Percentiles rank a stretch among this genome's conserved stretches.
phyloP scores from a whole-genome alignment of 495 filamentous ascomycete genomes.

The Aspergillus bertholletiae region DNA sequence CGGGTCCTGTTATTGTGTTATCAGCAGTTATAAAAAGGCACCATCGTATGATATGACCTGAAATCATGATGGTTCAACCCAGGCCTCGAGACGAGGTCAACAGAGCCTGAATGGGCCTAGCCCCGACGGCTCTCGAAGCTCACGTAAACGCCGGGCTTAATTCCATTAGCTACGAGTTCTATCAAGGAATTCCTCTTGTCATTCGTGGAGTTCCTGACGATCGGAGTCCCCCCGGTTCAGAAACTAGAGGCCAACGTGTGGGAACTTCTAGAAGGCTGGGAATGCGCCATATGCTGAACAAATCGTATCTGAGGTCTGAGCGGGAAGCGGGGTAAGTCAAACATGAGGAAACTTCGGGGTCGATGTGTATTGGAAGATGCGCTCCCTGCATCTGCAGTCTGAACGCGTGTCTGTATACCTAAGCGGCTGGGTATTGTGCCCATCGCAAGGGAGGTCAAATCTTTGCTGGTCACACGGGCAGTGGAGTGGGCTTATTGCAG shows the following conservation, averaged over 20 bases:
- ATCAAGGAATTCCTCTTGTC: not conserved
- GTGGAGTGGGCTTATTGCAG: not conserved
- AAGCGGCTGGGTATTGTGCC: too few relatives aligned
- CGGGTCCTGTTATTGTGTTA: too few relatives aligned
- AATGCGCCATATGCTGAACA: not conserved
- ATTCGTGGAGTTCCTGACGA: not conserved
- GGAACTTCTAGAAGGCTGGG: not conserved
- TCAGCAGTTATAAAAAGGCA: too few relatives aligned
- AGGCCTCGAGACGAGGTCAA: not conserved
- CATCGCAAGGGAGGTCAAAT: slow-evolving; percentile 1
- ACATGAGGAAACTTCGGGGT: not conserved
- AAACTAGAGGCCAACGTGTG: not conserved
- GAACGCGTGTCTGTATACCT: too few relatives aligned
- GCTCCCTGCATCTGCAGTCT: too few relatives aligned
- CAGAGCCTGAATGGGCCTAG: not conserved
- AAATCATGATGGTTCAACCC: not conserved
- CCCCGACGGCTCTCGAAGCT: too few relatives aligned
- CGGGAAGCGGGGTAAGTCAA: not conserved
- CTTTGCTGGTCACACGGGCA: slow-evolving; percentile 6
- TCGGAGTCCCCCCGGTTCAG: not conserved
- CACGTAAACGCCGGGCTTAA: not conserved
- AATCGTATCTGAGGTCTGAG: not conserved
- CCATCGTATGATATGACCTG: not conserved
- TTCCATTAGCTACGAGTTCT: not conserved
- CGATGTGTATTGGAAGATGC: not conserved